Evolutionary conservation across 345 rosid genomes (phyloP).

Genomic region (Camelina hispida): DNA sequence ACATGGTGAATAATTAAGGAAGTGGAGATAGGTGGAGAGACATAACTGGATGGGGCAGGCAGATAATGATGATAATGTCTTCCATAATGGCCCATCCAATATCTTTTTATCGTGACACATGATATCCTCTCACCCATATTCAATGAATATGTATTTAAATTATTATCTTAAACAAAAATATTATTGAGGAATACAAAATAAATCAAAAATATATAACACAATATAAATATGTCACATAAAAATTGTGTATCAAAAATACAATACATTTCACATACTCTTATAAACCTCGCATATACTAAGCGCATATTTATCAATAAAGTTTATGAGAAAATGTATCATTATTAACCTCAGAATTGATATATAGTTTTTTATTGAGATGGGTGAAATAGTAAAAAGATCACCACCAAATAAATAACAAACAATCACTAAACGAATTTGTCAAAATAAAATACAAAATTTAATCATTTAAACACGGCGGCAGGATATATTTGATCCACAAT

Average conservation of each 20-base stretch:
- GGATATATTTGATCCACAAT: background rate
- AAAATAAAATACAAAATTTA: background rate
- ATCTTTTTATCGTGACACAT: constrained; percentile 37
- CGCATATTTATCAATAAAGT: background rate
- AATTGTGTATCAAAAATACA: background rate
- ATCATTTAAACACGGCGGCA: background rate
- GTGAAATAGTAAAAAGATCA: background rate
- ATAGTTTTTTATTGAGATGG: background rate
- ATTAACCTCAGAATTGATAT: background rate
- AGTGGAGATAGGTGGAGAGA: constrained; percentile 41
- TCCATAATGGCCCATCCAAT: constrained; percentile 31
- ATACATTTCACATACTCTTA: too few species aligned
- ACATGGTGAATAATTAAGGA: constrained; percentile 6
- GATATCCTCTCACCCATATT: constrained; percentile 10
- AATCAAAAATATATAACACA: background rate
- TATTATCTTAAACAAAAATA: background rate
- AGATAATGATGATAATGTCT: constrained; percentile 44
- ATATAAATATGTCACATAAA: background rate
- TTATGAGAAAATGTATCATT: background rate
- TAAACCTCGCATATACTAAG: too few species aligned
- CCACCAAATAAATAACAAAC: background rate
- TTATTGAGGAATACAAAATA: background rate
- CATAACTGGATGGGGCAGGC: constrained; percentile 42
- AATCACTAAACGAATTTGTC: background rate
- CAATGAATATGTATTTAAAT: background rate